Conservation (phyloP, 495 filamentous ascomycete genomes). For the Patellaria atrata region DNA sequence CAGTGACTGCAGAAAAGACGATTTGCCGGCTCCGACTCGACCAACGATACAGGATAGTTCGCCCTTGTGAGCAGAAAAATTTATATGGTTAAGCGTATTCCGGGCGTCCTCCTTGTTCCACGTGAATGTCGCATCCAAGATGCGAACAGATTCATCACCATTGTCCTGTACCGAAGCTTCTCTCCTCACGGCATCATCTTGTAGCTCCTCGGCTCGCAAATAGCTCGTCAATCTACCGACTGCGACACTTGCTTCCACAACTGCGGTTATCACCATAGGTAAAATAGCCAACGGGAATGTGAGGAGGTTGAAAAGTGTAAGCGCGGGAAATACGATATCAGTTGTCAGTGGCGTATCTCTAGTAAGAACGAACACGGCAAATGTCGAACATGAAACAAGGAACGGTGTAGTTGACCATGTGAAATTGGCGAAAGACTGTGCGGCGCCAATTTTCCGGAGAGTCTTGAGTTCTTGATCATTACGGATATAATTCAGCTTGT, state of each 20-base stretch:
- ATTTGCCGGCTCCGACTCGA: constrained; percentile 90
- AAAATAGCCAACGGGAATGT: constrained; percentile 91
- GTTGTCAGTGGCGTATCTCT: constrained; percentile 69
- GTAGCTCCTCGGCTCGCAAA: constrained; percentile 79
- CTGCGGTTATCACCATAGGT: constrained; percentile 93
- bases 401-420: constrained; percentile 99
- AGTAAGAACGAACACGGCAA: constrained; percentile 84
- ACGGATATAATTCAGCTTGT: constrained; percentile 84
- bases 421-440: constrained; percentile 88
- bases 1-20: constrained; percentile 73
- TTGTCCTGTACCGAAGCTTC: constrained; percentile 50
- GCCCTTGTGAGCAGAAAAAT: constrained; percentile 75
- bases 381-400: constrained; percentile 93
- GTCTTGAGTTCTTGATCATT: constrained; percentile 94
- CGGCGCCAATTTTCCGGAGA: constrained; percentile 86
- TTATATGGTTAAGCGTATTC: constrained; percentile 57
- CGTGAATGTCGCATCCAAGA: constrained; percentile 79
- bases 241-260: constrained; percentile 92
- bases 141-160: constrained; percentile 72
- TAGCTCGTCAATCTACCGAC: constrained; percentile 74
- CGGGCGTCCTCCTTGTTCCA: constrained; percentile 69
- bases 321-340: constrained; percentile 87
- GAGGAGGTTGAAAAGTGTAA: constrained; percentile 84
- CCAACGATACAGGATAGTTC: constrained; percentile 89
- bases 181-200: constrained; percentile 61